Conservation (phyloP, 202 grass and related monocot species). For the Zoysia matrella region DNA sequence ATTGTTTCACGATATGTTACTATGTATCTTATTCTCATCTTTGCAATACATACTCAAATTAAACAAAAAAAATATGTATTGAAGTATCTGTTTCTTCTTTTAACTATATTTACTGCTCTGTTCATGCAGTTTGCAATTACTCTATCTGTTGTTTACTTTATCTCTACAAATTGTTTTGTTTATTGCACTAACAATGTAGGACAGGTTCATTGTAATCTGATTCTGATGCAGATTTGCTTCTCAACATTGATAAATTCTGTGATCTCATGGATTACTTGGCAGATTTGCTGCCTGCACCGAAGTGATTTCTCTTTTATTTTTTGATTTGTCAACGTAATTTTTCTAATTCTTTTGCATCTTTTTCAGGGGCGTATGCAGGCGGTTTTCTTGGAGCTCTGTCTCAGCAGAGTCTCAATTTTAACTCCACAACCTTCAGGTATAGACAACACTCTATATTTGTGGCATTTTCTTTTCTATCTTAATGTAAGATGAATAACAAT, state of each 20-base stretch:
- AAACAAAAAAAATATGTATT: too few species aligned
- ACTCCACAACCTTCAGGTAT: slow-evolving; percentile 81
- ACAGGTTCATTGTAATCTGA: too few species aligned
- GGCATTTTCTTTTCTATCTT: background rate
- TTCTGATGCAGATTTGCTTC: background rate
- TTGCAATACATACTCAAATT: too few species aligned
- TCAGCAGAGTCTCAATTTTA: slow-evolving; percentile 77
- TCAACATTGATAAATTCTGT: slow-evolving; percentile 37
- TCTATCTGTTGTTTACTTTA: too few species aligned
- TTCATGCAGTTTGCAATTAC: too few species aligned
- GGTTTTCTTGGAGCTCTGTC: slow-evolving; percentile 93
- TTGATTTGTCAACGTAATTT: slow-evolving; percentile 7
- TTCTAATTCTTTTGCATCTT: slow-evolving; percentile 19
- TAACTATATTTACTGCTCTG: too few species aligned
- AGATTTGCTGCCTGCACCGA: slow-evolving; percentile 24
- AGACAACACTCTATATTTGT: slow-evolving; percentile 8
- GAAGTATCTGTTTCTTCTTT: too few species aligned
- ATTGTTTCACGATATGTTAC: too few species aligned
- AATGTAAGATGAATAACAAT: slow-evolving; percentile 8
- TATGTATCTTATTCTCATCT: too few species aligned
- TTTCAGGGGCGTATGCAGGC: slow-evolving; percentile 46
- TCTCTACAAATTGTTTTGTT: too few species aligned
- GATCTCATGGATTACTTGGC: slow-evolving; percentile 50
- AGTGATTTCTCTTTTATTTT: background rate
- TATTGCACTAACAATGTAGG: too few species aligned